phyloP scores from a whole-genome alignment of 768 basidiomycete genomes.

The Clitopilus passeckerianus region DNA sequence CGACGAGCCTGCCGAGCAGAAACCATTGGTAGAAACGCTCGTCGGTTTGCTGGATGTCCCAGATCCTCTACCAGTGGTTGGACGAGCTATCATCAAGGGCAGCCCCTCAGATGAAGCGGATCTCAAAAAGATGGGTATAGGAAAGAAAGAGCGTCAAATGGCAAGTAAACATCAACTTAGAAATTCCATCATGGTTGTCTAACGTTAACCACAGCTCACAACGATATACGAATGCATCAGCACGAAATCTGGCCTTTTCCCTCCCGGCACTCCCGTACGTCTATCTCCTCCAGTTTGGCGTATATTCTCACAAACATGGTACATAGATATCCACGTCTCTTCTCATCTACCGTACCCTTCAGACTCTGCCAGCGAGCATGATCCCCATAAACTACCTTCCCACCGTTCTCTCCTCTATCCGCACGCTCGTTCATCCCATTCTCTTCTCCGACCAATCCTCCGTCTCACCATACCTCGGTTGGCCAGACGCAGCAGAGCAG shows the following conservation, averaged over 20 bases:
- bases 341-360: constrained; percentile 47
- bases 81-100: constrained; percentile 12
- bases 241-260: constrained; percentile 30
- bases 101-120: constrained; percentile 26
- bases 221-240: constrained; percentile 29
- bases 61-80: constrained; percentile 46
- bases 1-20: constrained; percentile 6
- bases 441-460: constrained; percentile 31
- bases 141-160: constrained; percentile 50
- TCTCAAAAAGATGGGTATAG: constrained; percentile 47
- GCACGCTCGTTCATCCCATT: constrained; percentile 22
- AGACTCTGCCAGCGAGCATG: constrained; percentile 38
- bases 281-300: neutral
- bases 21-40: constrained; percentile 26
- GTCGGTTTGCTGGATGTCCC: constrained; percentile 32
- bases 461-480: constrained; percentile 27
- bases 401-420: constrained; percentile 26
- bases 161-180: constrained; percentile 32
- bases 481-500: constrained; percentile 15
- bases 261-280: constrained; percentile 27
- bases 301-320: neutral
- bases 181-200: neutral
- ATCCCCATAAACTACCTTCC: constrained; percentile 30
- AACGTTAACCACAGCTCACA: constrained; percentile 20
- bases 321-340: constrained; percentile 48